Evolutionary conservation across 805 yeast genomes (phyloP), one percentile per base, ranked within the genome.

Genomic region (Wickerhamomyces xylosicus): DNA sequence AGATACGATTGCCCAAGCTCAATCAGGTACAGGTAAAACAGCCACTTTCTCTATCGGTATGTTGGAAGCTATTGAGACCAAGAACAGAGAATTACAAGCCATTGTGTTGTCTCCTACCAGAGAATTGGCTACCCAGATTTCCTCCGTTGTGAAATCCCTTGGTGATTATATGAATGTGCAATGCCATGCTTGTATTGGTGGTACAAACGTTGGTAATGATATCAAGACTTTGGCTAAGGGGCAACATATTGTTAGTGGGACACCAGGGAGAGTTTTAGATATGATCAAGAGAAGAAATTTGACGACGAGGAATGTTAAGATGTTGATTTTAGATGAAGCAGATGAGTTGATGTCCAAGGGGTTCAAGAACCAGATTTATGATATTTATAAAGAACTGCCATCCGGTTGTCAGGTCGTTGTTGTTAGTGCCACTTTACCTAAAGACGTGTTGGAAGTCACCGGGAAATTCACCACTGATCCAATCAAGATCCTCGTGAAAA

Each of bases 11-110:
- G 98, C 98, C 44, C 98, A 92, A 69, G 97, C 98, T 43, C 98
- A 92, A 67, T 86, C 96, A 29, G 98, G 98, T 66, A 92, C 98
- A 37, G 98, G 98, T 66, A 92, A 92, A 69, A 92, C 98, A 21
- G 98, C 97, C 48, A 92, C 98, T 36, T 92, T 92, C 71, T 74
- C 97, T 47, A 90, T 92, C 49, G 90, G 95, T 19, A 84, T 87
- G 71, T 68, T 92, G 48, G 95, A 92, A 64, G 84, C 76, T 47
- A 74, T 92, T 40, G 95, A 90, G 52, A 68, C 79, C 41, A 74
- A 71, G 46, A 65, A 74, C 46, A 72, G 77, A 56, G 84, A 83
- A 47, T 72, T 86, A 44, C 97, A 92, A 66, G 96, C 95, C 33
- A 68, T 92, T 47, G 81, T 92, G 36, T 65, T 92, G 46, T 86